Conservation (phyloP, 2,329 filamentous ascomycete genomes). For the Pseudogymnoascus destructans region DNA sequence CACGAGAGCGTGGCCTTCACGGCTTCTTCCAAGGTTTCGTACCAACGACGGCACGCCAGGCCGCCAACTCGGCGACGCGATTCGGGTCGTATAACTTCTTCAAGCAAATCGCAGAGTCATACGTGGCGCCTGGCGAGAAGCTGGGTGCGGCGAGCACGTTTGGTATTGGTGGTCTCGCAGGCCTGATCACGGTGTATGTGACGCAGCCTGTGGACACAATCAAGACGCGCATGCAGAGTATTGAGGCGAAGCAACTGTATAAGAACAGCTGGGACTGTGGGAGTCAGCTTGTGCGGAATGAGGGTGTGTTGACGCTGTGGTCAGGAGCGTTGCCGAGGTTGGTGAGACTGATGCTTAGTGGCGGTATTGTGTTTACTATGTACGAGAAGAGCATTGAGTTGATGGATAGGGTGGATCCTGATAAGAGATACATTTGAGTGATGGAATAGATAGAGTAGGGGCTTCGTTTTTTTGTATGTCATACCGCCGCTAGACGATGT, state of each 20-base stretch:
- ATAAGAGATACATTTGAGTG: slow-evolving; percentile 64
- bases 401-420: slow-evolving; percentile 67
- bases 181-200: slow-evolving; percentile 76
- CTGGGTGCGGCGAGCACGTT: slow-evolving; percentile 80
- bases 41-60: slow-evolving; percentile 86
- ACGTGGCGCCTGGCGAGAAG: slow-evolving; percentile 90
- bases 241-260: slow-evolving; percentile 69
- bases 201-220: slow-evolving; percentile 75
- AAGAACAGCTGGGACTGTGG: slow-evolving; percentile 82
- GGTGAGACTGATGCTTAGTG: slow-evolving; percentile 74
- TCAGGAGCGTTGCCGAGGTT: slow-evolving; percentile 79
- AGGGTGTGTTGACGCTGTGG: slow-evolving; percentile 86
- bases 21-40: slow-evolving; percentile 97
- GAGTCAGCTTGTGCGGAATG: slow-evolving; percentile 69
- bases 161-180: slow-evolving; percentile 76
- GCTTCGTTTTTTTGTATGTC: slow-evolving; percentile 12
- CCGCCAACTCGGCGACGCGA: slow-evolving; percentile 82
- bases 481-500: neutral
- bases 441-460: slow-evolving; percentile 13
- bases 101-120: slow-evolving; percentile 82
- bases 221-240: slow-evolving; percentile 96
- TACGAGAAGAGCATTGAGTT: slow-evolving; percentile 94
- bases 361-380: slow-evolving; percentile 96
- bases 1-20: slow-evolving; percentile 70
- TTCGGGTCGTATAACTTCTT: slow-evolving; percentile 86